These are phyloP conservation scores for Phanerochaete sordida DNA, from an alignment of 768 basidiomycete genomes.

Conservation along the genomic window DNA sequence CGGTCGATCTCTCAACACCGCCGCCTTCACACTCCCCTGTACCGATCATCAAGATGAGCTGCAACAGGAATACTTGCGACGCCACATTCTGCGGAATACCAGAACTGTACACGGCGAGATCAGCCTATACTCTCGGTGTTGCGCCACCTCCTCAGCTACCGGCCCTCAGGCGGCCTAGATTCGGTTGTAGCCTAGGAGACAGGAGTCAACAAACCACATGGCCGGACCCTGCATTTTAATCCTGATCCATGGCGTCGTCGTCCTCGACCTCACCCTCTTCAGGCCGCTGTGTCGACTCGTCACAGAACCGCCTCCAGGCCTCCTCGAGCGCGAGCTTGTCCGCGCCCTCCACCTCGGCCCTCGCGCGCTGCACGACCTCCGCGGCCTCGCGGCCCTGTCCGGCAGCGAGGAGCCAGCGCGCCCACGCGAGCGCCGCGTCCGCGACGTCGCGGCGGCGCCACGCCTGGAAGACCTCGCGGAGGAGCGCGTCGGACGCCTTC, in stretches of 20 bases:
- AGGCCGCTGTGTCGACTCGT: not conserved
- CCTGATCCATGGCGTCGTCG: slow-evolving; percentile 9
- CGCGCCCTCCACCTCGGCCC: slow-evolving; percentile 7
- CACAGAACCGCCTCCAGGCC: not conserved
- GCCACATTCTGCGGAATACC: too few relatives aligned
- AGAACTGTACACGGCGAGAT: too few relatives aligned
- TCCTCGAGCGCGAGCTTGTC: slow-evolving; percentile 2
- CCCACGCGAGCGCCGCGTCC: slow-evolving; percentile 42
- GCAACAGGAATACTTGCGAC: too few relatives aligned
- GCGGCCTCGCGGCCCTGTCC: slow-evolving; percentile 40
- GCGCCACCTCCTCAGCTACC: too few relatives aligned
- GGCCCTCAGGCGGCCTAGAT: too few relatives aligned
- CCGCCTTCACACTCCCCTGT: too few relatives aligned
- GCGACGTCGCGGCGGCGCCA: slow-evolving; percentile 40
- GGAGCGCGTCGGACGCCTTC: slow-evolving; percentile 19
- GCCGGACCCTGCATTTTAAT: not conserved
- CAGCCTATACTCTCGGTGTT: too few relatives aligned
- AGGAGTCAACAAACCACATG: too few relatives aligned
- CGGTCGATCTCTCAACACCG: too few relatives aligned
- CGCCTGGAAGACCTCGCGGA: slow-evolving; percentile 35
- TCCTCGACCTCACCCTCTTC: not conserved
- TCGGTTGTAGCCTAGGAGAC: too few relatives aligned
- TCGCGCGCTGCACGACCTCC: slow-evolving; percentile 26
- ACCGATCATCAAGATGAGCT: too few relatives aligned
- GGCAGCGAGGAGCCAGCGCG: slow-evolving; percentile 39